A percentile compares a stretch with the other conserved stretches of the same genome.
Evolutionary conservation across 2,329 filamentous ascomycete genomes (phyloP).

Genomic region (Colletotrichum eleusines): DNA sequence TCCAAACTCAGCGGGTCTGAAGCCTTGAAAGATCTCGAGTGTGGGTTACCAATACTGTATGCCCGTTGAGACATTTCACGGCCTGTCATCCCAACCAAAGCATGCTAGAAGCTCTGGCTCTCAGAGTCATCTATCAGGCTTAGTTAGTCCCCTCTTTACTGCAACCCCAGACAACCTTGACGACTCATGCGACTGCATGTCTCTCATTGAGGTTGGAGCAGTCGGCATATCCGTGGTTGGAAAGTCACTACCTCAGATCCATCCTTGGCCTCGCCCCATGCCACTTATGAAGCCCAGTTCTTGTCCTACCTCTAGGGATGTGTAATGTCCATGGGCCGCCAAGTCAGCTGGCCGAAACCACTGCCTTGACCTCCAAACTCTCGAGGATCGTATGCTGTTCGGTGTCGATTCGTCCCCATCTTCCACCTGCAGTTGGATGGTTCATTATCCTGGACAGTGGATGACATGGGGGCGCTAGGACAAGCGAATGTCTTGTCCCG

Average conservation of each 20-base stretch:
- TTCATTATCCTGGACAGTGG: not conserved
- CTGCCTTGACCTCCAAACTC: not conserved
- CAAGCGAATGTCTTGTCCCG: not conserved
- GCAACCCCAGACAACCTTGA: conserved; percentile 36
- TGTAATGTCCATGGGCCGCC: conserved; percentile 5
- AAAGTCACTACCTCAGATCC: conserved; percentile 20
- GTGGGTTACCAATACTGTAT: not conserved
- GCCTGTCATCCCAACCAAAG: conserved; percentile 24
- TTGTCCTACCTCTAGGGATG: conserved; percentile 6
- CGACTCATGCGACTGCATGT: conserved; percentile 35
- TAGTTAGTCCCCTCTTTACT: conserved; percentile 15
- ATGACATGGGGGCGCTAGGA: no score
- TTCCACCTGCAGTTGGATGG: not conserved
- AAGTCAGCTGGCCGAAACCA: conserved; percentile 20
- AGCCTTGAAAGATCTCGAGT: conserved; percentile 1
- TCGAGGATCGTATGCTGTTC: not conserved
- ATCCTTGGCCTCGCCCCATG: conserved; percentile 26
- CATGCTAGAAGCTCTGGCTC: conserved; percentile 35
- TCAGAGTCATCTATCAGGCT: conserved; percentile 14
- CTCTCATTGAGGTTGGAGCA: conserved; percentile 8
- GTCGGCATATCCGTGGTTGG: conserved; percentile 14
- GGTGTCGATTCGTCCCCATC: not conserved
- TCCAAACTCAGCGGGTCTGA: not conserved
- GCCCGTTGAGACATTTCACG: conserved; percentile 12
- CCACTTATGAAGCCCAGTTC: conserved; percentile 20